These are phyloP conservation scores for Suillus cothurnatus DNA, from an alignment of 768 basidiomycete genomes.

Conservation along the genomic window DNA sequence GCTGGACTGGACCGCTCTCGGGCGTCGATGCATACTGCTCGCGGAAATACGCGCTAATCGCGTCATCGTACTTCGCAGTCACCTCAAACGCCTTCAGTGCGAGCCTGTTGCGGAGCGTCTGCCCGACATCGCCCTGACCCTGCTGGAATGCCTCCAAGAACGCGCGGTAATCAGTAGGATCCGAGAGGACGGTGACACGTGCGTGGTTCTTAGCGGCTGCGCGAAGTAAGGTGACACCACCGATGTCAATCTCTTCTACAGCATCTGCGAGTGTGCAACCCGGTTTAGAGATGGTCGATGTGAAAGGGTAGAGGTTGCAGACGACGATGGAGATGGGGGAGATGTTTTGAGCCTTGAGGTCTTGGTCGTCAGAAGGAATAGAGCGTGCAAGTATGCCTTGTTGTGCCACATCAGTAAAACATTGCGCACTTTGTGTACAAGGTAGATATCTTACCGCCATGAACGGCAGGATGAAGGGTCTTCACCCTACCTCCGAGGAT, in stretches of 20 bases:
- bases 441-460: slow-evolving; percentile 69
- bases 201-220: slow-evolving; percentile 99
- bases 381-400: slow-evolving; percentile 92
- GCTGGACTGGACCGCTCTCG: slow-evolving; percentile 79
- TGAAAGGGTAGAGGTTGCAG: slow-evolving; percentile 99
- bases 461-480: slow-evolving; percentile 96
- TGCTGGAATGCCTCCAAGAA: slow-evolving; percentile 79
- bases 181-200: slow-evolving; percentile 86
- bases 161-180: slow-evolving; percentile 82
- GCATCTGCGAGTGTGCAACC: slow-evolving; percentile 90
- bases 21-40: slow-evolving; percentile 90
- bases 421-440: background rate
- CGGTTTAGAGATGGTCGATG: slow-evolving; percentile 84
- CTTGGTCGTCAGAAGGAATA: slow-evolving; percentile 87
- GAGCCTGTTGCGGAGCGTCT: slow-evolving; percentile 70
- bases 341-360: slow-evolving; percentile 82
- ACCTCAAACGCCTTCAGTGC: slow-evolving; percentile 97
- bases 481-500: slow-evolving; percentile 99
- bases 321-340: slow-evolving; percentile 95
- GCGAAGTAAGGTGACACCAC: slow-evolving; percentile 95
- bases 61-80: slow-evolving; percentile 94
- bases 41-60: slow-evolving; percentile 95
- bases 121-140: slow-evolving; percentile 75
- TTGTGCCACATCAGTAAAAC: slow-evolving; percentile 4
- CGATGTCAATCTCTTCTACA: slow-evolving; percentile 98